phyloP scores from a whole-genome alignment of 2,329 filamentous ascomycete species.

The Tolypocladium inflatum region DNA sequence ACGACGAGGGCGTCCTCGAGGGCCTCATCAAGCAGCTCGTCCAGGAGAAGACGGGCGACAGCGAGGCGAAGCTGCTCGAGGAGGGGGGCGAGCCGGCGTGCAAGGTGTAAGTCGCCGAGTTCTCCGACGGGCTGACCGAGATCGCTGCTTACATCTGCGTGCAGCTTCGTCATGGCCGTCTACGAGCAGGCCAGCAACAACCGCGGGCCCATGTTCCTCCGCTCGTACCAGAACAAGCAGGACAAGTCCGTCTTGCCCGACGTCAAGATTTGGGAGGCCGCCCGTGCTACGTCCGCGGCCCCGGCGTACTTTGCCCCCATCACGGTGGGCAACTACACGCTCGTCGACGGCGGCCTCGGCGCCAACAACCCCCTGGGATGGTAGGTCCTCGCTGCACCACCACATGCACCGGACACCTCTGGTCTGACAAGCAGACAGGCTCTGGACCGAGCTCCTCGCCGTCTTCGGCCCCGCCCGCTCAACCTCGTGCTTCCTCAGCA shows the following conservation, averaged over 20 bases:
- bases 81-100: neutral
- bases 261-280: slow-evolving; percentile 6
- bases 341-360: slow-evolving; percentile 5
- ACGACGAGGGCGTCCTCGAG: neutral
- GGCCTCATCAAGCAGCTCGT: neutral
- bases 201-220: slow-evolving; percentile 1
- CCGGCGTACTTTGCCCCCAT: slow-evolving; percentile 3
- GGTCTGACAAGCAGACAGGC: neutral
- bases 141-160: neutral
- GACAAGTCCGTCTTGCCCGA: slow-evolving; percentile 1
- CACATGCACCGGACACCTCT: neutral
- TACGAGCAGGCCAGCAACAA: neutral
- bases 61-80: neutral
- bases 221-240: slow-evolving; percentile 4
- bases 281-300: slow-evolving; percentile 4
- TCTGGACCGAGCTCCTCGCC: slow-evolving; percentile 6
- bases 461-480: slow-evolving; percentile 4
- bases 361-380: slow-evolving; percentile 1
- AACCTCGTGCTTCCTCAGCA: slow-evolving; percentile 7
- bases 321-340: neutral
- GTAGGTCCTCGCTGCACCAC: neutral
- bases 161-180: slow-evolving; percentile 4
- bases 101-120: neutral
- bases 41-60: neutral
- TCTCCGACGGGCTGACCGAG: neutral